A percentile compares a stretch with the other conserved stretches of the same genome.
Conservation (phyloP, 2,329 filamentous ascomycete species). For the Falciphora oryzae region DNA sequence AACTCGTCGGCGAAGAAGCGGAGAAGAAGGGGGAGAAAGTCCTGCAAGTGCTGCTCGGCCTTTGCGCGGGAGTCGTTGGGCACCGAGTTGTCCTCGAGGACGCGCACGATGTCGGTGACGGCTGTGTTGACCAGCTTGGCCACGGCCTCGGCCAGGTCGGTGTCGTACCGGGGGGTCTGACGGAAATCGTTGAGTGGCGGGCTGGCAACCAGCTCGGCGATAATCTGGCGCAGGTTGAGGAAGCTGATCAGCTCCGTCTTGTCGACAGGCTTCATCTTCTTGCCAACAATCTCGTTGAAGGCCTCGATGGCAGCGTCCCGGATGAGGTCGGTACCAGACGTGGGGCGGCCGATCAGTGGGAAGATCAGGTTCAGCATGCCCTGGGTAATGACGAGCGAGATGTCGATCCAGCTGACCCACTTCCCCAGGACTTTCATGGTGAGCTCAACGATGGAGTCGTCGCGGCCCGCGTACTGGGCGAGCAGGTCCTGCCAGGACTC, state of each 20-base stretch:
- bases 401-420: conserved; percentile 99
- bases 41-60: conserved; percentile 75
- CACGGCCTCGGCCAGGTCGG: conserved; percentile 88
- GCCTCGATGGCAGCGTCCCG: conserved; percentile 90
- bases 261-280: conserved; percentile 93
- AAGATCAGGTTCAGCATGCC: conserved; percentile 80
- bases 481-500: conserved; percentile 89
- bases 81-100: conserved; percentile 63
- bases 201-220: conserved; percentile 79
- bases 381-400: conserved; percentile 85
- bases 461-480: conserved; percentile 64
- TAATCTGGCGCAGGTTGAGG: conserved; percentile 78
- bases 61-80: conserved; percentile 61
- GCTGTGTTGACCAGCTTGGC: conserved; percentile 93
- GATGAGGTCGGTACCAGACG: conserved; percentile 66
- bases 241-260: conserved; percentile 93
- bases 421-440: conserved; percentile 88
- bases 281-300: conserved; percentile 90
- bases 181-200: conserved; percentile 73
- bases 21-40: conserved; percentile 79
- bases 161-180: conserved; percentile 83
- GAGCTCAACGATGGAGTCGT: conserved; percentile 74
- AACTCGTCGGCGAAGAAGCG: conserved; percentile 98
- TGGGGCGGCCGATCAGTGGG: conserved; percentile 75
- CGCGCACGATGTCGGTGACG: conserved; percentile 78